Conservation (phyloP, 2,329 filamentous ascomycete genomes). For the Leptographium procerum region DNA sequence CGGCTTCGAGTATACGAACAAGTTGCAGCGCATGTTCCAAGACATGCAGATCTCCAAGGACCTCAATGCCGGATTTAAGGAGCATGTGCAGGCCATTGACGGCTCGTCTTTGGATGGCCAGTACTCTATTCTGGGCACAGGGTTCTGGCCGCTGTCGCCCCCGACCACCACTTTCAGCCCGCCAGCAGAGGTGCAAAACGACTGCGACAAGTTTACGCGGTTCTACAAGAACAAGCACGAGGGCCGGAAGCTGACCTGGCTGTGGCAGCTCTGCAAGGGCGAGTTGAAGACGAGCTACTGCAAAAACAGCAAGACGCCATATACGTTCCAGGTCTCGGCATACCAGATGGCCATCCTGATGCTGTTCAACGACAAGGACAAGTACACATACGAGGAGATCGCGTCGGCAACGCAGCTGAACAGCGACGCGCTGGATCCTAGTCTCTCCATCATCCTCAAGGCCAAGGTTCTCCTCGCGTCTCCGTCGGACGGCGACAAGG, state of each 20-base stretch:
- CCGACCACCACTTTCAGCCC: slow-evolving; percentile 83
- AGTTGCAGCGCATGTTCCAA: slow-evolving; percentile 98
- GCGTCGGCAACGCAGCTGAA: slow-evolving; percentile 67
- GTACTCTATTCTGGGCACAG: slow-evolving; percentile 88
- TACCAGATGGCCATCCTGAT: slow-evolving; percentile 96
- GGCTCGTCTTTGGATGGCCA: slow-evolving; percentile 71
- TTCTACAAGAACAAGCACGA: slow-evolving; percentile 97
- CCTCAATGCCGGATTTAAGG: slow-evolving; percentile 79
- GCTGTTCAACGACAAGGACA: slow-evolving; percentile 86
- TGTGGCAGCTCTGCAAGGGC: slow-evolving; percentile 97
- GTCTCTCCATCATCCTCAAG: slow-evolving; percentile 77
- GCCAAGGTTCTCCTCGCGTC: slow-evolving; percentile 74
- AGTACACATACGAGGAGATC: slow-evolving; percentile 79
- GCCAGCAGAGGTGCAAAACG: slow-evolving; percentile 71
- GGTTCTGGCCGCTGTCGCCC: slow-evolving; percentile 89
- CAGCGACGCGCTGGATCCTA: slow-evolving; percentile 75
- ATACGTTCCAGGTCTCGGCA: slow-evolving; percentile 93
- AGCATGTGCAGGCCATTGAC: slow-evolving; percentile 54
- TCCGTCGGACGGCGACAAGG: slow-evolving; percentile 63
- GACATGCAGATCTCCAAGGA: slow-evolving; percentile 99
- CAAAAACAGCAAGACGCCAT: slow-evolving; percentile 79
- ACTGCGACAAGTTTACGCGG: slow-evolving; percentile 76
- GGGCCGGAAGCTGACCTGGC: slow-evolving; percentile 90
- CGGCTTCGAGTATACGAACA: slow-evolving; percentile 98
- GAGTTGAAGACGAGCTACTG: slow-evolving; percentile 91